These are phyloP conservation scores for Cordyceps pruinosa DNA, from an alignment of 2,329 filamentous ascomycete species.

Conservation along the genomic window DNA sequence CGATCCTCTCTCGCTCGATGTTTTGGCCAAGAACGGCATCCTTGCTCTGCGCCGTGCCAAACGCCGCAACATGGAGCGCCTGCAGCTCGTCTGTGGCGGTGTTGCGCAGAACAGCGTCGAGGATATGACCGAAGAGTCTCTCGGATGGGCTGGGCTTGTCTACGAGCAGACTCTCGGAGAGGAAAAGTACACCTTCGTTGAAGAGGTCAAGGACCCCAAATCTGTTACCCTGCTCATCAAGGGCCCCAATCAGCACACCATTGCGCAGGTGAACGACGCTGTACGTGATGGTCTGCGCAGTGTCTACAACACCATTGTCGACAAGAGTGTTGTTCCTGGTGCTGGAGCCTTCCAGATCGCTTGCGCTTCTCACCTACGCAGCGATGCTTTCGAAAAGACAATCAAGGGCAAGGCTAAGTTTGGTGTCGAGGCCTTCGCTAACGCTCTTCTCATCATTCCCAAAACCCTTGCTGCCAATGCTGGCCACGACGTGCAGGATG, in stretches of 20 bases:
- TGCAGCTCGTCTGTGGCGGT: slow-evolving; percentile 91
- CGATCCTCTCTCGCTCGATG: slow-evolving; percentile 89
- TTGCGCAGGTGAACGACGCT: slow-evolving; percentile 92
- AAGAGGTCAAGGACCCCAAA: slow-evolving; percentile 98
- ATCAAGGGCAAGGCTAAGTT: slow-evolving; percentile 98
- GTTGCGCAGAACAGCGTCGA: slow-evolving; percentile 93
- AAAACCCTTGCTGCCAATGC: slow-evolving; percentile 96
- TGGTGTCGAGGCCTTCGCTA: slow-evolving; percentile 90
- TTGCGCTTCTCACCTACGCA: slow-evolving; percentile 78
- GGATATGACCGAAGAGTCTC: slow-evolving; percentile 76
- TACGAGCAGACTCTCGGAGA: slow-evolving; percentile 97
- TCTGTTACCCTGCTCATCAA: slow-evolving; percentile 97
- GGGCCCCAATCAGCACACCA: slow-evolving; percentile 94
- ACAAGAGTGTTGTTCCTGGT: slow-evolving; percentile 88
- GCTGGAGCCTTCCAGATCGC: slow-evolving; percentile 95
- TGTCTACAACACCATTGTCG: slow-evolving; percentile 99
- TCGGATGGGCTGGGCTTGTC: slow-evolving; percentile 93
- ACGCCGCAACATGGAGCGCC: slow-evolving; percentile 96
- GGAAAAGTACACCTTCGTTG: slow-evolving; percentile 98
- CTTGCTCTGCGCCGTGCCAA: slow-evolving; percentile 90
- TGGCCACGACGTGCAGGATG: slow-evolving; percentile 94
- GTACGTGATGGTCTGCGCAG: slow-evolving; percentile 91
- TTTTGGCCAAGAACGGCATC: slow-evolving; percentile 96
- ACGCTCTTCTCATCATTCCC: slow-evolving; percentile 89
- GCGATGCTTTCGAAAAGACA: slow-evolving; percentile 77